Percentiles rank a stretch among this genome's conserved stretches.
Conservation (phyloP, 768 basidiomycete genomes). For the Mrakia gelida region DNA sequence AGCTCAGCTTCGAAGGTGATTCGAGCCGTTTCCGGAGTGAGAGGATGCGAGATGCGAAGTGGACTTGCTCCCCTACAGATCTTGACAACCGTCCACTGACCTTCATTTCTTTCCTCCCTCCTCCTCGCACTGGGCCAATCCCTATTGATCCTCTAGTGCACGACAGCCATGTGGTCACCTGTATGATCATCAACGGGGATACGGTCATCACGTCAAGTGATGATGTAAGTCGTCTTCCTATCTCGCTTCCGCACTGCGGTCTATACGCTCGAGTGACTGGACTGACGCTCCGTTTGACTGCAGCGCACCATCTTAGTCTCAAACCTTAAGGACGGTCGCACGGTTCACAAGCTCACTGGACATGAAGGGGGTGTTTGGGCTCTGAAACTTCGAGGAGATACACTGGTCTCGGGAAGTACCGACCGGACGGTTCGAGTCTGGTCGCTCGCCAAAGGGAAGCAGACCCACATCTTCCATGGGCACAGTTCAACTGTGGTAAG, state of each 20-base stretch:
- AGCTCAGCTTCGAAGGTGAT: conserved; percentile 11
- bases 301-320: conserved; percentile 86
- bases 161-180: conserved; percentile 69
- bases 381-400: conserved; percentile 62
- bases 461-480: conserved; percentile 92
- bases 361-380: conserved; percentile 99
- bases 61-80: background rate
- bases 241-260: conserved; percentile 4
- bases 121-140: conserved; percentile 81
- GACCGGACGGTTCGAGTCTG: conserved; percentile 90
- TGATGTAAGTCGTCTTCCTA: conserved; percentile 48
- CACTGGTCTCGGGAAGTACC: conserved; percentile 75
- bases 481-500: conserved; percentile 95
- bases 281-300: conserved; percentile 1
- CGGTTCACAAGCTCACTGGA: conserved; percentile 69
- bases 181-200: conserved; percentile 84
- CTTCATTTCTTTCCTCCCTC: conserved; percentile 50
- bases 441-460: conserved; percentile 71
- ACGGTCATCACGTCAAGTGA: conserved; percentile 95
- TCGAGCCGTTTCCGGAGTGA: background rate
- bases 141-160: conserved; percentile 67
- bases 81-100: background rate
- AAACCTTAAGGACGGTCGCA: conserved; percentile 70
- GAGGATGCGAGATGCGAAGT: background rate
- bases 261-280: background rate